Conservation (phyloP, 2,329 filamentous ascomycete genomes). For the Alternaria sp. region DNA sequence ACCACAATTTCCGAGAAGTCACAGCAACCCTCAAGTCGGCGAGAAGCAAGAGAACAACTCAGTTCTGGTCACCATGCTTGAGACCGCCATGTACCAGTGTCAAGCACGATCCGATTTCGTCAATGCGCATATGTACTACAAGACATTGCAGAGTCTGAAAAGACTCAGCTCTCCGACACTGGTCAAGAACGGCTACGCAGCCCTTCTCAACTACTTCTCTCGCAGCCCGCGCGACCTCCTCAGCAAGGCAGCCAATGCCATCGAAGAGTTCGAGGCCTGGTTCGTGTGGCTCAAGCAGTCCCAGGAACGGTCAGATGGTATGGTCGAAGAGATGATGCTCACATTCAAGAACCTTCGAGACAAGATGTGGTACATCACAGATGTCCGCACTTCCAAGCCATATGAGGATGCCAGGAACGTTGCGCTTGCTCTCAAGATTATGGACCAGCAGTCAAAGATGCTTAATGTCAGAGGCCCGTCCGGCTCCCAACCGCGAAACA, state of each 20-base stretch:
- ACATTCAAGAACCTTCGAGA: conserved; percentile 78
- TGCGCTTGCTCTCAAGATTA: conserved; percentile 85
- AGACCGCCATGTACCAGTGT: conserved; percentile 77
- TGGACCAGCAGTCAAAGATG: conserved; percentile 67
- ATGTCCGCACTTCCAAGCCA: conserved; percentile 85
- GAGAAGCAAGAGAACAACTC: conserved; percentile 49
- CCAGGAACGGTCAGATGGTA: conserved; percentile 76
- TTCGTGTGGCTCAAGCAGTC: conserved; percentile 83
- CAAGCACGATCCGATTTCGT: conserved; percentile 82
- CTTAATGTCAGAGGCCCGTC: conserved; percentile 49
- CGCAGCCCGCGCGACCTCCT: conserved; percentile 73
- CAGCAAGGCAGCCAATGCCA: conserved; percentile 71
- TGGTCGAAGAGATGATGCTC: conserved; percentile 76
- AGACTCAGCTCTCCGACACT: conserved; percentile 66
- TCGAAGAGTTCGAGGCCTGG: conserved; percentile 81
- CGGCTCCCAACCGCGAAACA: conserved; percentile 49
- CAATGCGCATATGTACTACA: conserved; percentile 84
- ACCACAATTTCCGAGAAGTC: conserved; percentile 46
- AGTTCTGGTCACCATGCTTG: conserved; percentile 74
- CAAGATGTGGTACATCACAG: conserved; percentile 99
- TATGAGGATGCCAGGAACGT: conserved; percentile 90
- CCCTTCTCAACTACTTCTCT: conserved; percentile 75
- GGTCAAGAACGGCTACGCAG: conserved; percentile 71
- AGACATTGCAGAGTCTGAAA: conserved; percentile 76
- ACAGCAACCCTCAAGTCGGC: conserved; percentile 48